Base-by-base conservation (phyloP, 176 grass and related monocot species). In the Aegilops speltoides region DNA sequence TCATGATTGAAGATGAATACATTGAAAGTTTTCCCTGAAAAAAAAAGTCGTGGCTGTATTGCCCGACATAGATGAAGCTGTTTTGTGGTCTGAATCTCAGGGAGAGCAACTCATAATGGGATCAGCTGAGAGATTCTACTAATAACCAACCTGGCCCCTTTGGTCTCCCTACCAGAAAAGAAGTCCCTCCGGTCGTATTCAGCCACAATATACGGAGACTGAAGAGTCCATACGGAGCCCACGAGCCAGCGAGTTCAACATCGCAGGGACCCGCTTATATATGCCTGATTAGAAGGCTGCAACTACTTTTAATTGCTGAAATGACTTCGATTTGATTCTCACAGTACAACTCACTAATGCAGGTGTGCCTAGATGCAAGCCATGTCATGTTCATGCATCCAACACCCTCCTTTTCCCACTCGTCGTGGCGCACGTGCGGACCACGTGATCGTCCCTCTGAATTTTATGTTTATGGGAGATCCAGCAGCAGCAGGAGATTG, bases 401-500 rank as follows among this genome's bases (percentile, higher is more conserved):
- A 1, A 48, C 23, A 16, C 64, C 22, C 12, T 43, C 63, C 0
- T 66, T 66, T 6, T 65, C 68, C 60, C 37, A n/a, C 15, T 24
- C 59, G 71, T 3, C 43, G 16, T 31, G 67, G 43, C 25, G 19
- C 85, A 84, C 82, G 73, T 92, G 85, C 41, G 64, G 41, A 46
- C 73, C 93, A 93, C 64, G 75, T 89, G 85, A 70, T 23, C 20
- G 69, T 13, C 20, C 43, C 15, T 46, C 45, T 25, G 54, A 82
- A 74, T 9, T 5, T 50, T 10, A 28, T 68, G 12, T 48, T 19
- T 19, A 11, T 48, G 45, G 76, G 84, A 46, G 85, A 90, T 86
- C 78, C 67, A 25, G 11, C 69, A 23, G 20, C 68, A 43, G 10
- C 19, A 69, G 48, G 45, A 24, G 81, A 85, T 91, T 88, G 82